Evolutionary conservation across 2,329 filamentous ascomycete species (phyloP), one percentile per base, ranked within the genome.

Genomic region (Cladosporium sphaerospermum): DNA sequence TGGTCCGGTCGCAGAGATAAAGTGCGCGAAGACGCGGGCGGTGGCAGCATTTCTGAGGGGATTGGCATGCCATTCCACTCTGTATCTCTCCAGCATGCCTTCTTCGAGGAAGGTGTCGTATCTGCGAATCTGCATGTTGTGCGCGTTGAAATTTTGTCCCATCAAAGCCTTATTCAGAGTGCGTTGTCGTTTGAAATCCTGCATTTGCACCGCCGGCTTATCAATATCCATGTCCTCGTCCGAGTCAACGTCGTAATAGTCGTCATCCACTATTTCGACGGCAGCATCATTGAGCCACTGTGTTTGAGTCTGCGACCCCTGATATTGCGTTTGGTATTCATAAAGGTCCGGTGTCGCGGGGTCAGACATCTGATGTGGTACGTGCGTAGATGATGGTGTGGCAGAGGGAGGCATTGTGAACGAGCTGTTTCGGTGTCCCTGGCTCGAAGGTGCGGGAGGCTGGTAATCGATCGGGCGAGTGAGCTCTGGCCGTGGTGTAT

Each of bases 1-100:
- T 1, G 90, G 88, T 0, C 86, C 91, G 2, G 90, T 95, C 6
- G 93, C 86, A 60, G 89, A 86, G 44, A 97, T 83, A 67, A 96
- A 97, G 69, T 97, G 90, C 68, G 86, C 86, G 67, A 97, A 97
- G 6, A 96, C 84, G 31, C 85, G 80, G 11, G 89, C 85, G 9
- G 89, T 92, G 58, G 86, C 84, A 2, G 83, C 80, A 59, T 96
- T 89, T 60, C 84, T 88, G 28, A 96, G 73, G 32, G 93, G 91
- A 37, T 73, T 78, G 9, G 75, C 75, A 47, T 71, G 71, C 58
- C 71, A 66, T 58, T 78, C 75, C 2, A 73, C 67, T 34, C 67
- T 68, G 56, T 78, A 78, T 4, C 66, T 62, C 28, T 73, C 70
- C 52, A 78, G 61, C 33, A 75, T 71, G 5, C 74, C 74, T 9